Evolutionary conservation across 2,329 filamentous ascomycete species (phyloP), one percentile per base, ranked within the genome.

Genomic region (Colletotrichum tamarilloi): DNA sequence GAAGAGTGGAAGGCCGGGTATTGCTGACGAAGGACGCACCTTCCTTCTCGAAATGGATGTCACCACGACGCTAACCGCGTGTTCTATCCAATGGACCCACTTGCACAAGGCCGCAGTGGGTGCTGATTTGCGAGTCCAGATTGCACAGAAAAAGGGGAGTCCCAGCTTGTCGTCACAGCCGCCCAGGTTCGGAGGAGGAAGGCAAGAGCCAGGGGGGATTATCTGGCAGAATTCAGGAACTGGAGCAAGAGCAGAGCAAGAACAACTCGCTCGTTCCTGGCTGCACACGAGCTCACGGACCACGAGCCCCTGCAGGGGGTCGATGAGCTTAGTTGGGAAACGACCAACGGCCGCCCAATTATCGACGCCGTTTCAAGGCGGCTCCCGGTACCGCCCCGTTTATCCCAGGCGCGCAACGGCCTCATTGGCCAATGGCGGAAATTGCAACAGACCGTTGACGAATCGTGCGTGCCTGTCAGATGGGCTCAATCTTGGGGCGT

Each of bases 371-470:
- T 66, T 62, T 71, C 67, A 49, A 35, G 55, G 67, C n/a, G 67
- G 62, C 24, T 46, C 32, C 67, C 32, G 16, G 19, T 4, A 3
- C 1, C 4, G 46, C 5, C 56, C 67, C 71, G 49, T 22, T 19
- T 3, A 32, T 66, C 35, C 19, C 49, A 71, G 67, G 56, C 4
- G 66, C 62, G 24, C 11, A 9, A 16, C 8, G 16, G 24, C 4
- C 1, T 9, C 3, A 74, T 74, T 74, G 72, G 72, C 32, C 62
- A 63, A 59, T 63, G 30, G n/a, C 57, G 72, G 72, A 74, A 72
- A 74, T 74, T 74, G 22, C 72, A 74, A 30, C 72, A 42, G 62
- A 38, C 59, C 63, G 68, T 72, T 67, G 68, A 74, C 72, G 72
- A 73, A 74, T 74, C 68, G 59, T 22, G 58, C 42, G 12, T 24